A percentile compares a stretch with the other conserved stretches of the same genome.
Evolutionary conservation across 805 yeast genomes (phyloP).

Genomic region (Monosporozyma solicola): DNA sequence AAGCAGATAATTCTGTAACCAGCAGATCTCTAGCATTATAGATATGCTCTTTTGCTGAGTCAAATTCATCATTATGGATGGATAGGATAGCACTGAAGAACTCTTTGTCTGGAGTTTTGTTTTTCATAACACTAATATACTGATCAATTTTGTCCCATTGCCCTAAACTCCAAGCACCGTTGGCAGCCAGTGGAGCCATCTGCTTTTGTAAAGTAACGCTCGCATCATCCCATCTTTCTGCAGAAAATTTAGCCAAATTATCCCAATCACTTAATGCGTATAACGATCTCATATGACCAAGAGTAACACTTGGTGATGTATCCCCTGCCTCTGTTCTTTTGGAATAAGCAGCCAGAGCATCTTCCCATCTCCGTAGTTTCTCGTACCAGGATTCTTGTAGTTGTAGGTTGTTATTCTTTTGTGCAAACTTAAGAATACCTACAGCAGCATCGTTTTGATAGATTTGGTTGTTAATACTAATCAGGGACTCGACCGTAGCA

Average conservation of each 20-base stretch:
- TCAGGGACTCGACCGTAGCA: slow-evolving; percentile 81
- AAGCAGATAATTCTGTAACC: slow-evolving; percentile 86
- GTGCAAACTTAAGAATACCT: slow-evolving; percentile 88
- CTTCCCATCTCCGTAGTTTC: slow-evolving; percentile 93
- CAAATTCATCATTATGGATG: slow-evolving; percentile 75
- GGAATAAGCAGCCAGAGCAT: slow-evolving; percentile 80
- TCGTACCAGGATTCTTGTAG: slow-evolving; percentile 95
- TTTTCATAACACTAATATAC: slow-evolving; percentile 80
- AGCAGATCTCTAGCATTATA: slow-evolving; percentile 76
- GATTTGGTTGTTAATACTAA: slow-evolving; percentile 82
- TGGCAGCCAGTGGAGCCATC: slow-evolving; percentile 93
- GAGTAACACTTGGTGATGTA: slow-evolving; percentile 70
- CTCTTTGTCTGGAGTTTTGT: slow-evolving; percentile 86
- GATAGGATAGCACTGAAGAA: slow-evolving; percentile 84
- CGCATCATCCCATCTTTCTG: slow-evolving; percentile 70
- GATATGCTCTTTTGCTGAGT: slow-evolving; percentile 68
- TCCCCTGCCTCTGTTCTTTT: slow-evolving; percentile 48
- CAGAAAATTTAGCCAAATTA: slow-evolving; percentile 72
- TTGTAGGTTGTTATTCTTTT: slow-evolving; percentile 76
- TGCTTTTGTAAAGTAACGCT: slow-evolving; percentile 62
- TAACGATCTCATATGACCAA: slow-evolving; percentile 95
- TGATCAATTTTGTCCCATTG: slow-evolving; percentile 94
- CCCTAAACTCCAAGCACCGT: slow-evolving; percentile 96
- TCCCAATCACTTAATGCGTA: slow-evolving; percentile 99
- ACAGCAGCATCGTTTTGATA: slow-evolving; percentile 96